These are phyloP conservation scores for Fistulinella cinereoalba DNA, from an alignment of 1,284 basidiomycete species.

Conservation along the genomic window DNA sequence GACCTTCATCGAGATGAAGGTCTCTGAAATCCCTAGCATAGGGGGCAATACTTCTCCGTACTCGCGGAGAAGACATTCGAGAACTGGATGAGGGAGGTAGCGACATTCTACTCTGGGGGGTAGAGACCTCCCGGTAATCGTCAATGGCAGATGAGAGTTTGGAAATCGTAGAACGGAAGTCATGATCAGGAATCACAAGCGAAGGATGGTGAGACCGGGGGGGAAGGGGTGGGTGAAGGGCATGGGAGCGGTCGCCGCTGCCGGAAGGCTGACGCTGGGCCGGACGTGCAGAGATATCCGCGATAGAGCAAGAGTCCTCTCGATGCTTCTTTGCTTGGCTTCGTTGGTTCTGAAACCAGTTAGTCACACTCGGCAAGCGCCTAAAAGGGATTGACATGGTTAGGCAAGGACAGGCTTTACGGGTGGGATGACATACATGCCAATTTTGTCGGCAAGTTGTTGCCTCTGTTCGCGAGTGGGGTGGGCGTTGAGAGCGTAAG, in stretches of 20 bases:
- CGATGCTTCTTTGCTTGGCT: slow-evolving; percentile 64
- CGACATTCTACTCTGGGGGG: slow-evolving; percentile 29
- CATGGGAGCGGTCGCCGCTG: slow-evolving; percentile 10
- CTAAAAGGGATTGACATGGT: slow-evolving; percentile 39
- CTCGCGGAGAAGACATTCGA: slow-evolving; percentile 35
- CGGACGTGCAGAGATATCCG: slow-evolving; percentile 18
- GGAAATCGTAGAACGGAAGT: slow-evolving; percentile 14
- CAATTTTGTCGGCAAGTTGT: slow-evolving; percentile 60
- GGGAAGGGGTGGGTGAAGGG: slow-evolving; percentile 36
- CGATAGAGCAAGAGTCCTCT: slow-evolving; percentile 43
- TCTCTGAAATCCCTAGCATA: slow-evolving; percentile 37
- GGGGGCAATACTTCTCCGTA: slow-evolving; percentile 44
- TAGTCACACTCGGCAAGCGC: slow-evolving; percentile 73
- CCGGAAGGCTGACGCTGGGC: slow-evolving; percentile 22
- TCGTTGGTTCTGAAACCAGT: slow-evolving; percentile 83
- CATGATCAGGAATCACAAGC: slow-evolving; percentile 23
- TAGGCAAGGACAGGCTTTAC: slow-evolving; percentile 9
- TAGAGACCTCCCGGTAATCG: slow-evolving; percentile 29
- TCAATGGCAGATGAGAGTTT: slow-evolving; percentile 31
- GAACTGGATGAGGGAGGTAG: slow-evolving; percentile 31
- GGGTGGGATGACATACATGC: slow-evolving; percentile 54
- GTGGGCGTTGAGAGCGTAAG: slow-evolving; percentile 60
- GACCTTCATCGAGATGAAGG: slow-evolving; percentile 29
- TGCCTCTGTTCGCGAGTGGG: slow-evolving; percentile 65
- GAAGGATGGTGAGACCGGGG: slow-evolving; percentile 43